Base-by-base conservation (phyloP, 2,329 filamentous ascomycete genomes). In the Colletotrichum sp. region DNA sequence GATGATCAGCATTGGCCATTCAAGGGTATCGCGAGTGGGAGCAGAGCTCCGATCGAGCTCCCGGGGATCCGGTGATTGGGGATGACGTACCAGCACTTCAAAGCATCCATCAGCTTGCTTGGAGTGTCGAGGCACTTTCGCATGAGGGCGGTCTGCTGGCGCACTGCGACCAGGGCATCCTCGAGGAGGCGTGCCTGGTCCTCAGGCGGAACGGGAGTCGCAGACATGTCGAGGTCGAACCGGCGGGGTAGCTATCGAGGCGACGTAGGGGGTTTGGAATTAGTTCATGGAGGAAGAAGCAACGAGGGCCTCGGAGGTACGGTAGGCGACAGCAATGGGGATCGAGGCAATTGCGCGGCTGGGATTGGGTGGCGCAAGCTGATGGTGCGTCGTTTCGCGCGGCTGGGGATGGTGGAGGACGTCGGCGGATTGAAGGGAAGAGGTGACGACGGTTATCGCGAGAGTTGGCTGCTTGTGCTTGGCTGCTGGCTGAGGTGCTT, bases 31-130 rank as follows among this genome's bases (percentile, higher is more conserved):
- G 30, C 12, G 55, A 65, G 12, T 12, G 49, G 15, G 4, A 28
- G 57, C 26, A 59, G 65, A 55, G 71, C 79, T 78, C 77, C 79
- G 78, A 69, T 78, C 3, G 49, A 71, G 74, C 59, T 59, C 49
- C 71, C 60, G 71, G 55, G 65, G 74, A 79, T 76, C 77, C 71
- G 69, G 75, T 28, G 39, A 70, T 28, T 59, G 70, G 36, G 44
- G 16, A 72, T 76, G 60, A 89, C 94, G 82, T 91, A 99, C 97
- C 96, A 98, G 95, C 96, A 99, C 89, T 99, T 99, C 82, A 99
- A 92, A 81, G 97, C 97, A 89, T 99, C 97, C 97, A 99, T 99
- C 79, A 99, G 93, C 91, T 99, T 99, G 79, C 97, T 96, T 8
- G 97, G 96, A 12, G 95, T 98, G 85, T 99, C 98, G 77, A 99